Evolutionary conservation across 208 protist genomes (phyloP), one percentile per base, ranked within the genome.

Genomic region (Sergeia podlipaevii): DNA sequence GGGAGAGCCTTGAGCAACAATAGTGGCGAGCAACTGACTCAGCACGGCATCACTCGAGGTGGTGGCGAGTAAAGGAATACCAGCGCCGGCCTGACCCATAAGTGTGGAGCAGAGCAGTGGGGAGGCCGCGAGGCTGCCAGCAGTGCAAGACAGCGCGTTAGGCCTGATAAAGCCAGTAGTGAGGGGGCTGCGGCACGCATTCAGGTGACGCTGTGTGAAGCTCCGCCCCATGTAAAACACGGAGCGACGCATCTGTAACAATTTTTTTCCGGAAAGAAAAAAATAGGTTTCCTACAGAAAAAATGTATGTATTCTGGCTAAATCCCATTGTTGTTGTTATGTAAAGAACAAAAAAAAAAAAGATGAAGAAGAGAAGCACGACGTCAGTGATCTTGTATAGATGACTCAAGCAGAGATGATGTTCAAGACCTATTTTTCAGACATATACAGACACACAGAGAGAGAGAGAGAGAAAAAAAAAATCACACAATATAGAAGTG

Each of bases 181-280:
- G 27, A 95, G 65, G 0, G 89, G 85, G 60, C 89, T 95, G 54
- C 65, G 76, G 18, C 60, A 74, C 0, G 79, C 70, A 43, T 93
- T 95, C 30, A 95, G 56, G 67, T 95, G 89, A 0, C 85, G 85
- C 72, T 60, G 75, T 13, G 85, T 92, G 50, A 88, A 81, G 53
- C 46, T 49, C 21, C 74, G 79, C 4, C 89, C 89, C 89, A 95
- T 95, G 57, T 90, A 95, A 36, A 86, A 88, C 4, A 86, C 59
- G 28, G 67, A 71, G 20, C 83, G 77, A 6, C 82, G 81, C 88
- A 95, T 95, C n/a, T 37, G 34, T n/a, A 7, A 27, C 13, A 37
- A 13, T 8, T 13, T 38, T 11, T 18, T 11, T 47, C 15, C n/a
- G 18, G 15, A 17, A 26, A 47, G n/a, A 47, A 47, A 47, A 13